A percentile compares a stretch with the other conserved stretches of the same genome.
Conservation (phyloP, 73 alveolate species). For the Uronychia binucleata region DNA sequence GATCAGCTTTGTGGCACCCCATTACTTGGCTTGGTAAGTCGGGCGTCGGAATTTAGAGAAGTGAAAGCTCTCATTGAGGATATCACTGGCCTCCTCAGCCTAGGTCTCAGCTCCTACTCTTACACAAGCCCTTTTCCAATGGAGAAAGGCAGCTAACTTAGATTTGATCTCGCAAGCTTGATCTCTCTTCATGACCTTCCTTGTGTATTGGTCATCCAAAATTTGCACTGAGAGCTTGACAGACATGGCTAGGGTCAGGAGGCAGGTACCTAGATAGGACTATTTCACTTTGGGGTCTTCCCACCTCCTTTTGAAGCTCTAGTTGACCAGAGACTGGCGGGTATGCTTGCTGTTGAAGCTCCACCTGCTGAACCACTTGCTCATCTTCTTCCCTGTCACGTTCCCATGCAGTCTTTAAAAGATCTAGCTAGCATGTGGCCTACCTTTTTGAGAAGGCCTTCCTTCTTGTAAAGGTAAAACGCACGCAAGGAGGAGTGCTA, state of each 20-base stretch:
- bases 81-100: neutral
- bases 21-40: neutral
- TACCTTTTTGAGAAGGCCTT: neutral
- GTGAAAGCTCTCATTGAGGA: neutral
- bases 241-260: neutral
- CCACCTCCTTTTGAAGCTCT: neutral
- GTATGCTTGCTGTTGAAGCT: neutral
- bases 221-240: neutral
- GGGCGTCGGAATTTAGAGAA: neutral
- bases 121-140: neutral
- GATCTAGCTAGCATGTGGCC: neutral
- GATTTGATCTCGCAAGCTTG: neutral
- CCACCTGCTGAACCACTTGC: slow-evolving; percentile 1
- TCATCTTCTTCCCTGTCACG: neutral
- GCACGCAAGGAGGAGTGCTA: neutral
- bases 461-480: neutral
- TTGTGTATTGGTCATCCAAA: neutral
- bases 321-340: neutral
- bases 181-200: neutral
- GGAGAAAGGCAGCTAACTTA: neutral
- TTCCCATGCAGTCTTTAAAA: neutral
- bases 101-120: neutral
- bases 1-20: neutral
- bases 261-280: neutral
- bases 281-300: neutral